Evolutionary conservation across 768 basidiomycete species (phyloP).

Genomic region (Trametes coccinea): DNA sequence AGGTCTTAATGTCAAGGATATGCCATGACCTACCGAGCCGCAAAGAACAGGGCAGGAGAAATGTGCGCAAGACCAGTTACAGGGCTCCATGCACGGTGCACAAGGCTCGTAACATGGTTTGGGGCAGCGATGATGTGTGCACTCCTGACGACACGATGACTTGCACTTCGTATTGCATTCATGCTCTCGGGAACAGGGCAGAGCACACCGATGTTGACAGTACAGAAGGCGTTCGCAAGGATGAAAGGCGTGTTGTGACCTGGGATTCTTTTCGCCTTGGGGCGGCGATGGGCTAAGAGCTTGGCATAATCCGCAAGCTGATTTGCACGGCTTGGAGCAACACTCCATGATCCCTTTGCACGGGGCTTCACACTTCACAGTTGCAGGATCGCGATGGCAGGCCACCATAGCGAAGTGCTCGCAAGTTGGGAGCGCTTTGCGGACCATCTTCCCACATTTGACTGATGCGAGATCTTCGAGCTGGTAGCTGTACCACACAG

Average conservation of each 20-base stretch:
- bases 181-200: slow-evolving; percentile 32
- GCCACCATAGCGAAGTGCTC: slow-evolving; percentile 30
- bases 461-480: slow-evolving; percentile 27
- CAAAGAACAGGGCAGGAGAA: slow-evolving; percentile 37
- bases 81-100: slow-evolving; percentile 38
- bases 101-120: slow-evolving; percentile 35
- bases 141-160: slow-evolving; percentile 29
- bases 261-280: neutral
- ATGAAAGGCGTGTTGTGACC: slow-evolving; percentile 30
- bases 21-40: slow-evolving; percentile 34
- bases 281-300: slow-evolving; percentile 6
- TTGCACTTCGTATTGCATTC: slow-evolving; percentile 32
- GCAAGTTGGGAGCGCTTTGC: slow-evolving; percentile 32
- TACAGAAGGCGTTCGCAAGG: slow-evolving; percentile 33
- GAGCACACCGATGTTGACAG: slow-evolving; percentile 36
- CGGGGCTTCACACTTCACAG: slow-evolving; percentile 24
- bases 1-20: neutral
- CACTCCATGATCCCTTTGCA: slow-evolving; percentile 32
- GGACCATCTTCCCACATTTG: slow-evolving; percentile 27
- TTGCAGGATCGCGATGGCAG: slow-evolving; percentile 23
- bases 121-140: slow-evolving; percentile 32
- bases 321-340: slow-evolving; percentile 33
- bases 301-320: slow-evolving; percentile 35
- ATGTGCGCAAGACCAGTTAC: slow-evolving; percentile 38
- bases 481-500: slow-evolving; percentile 24